Percentiles rank a stretch among this genome's conserved stretches.
Conservation (phyloP, 2,329 filamentous ascomycete species). For the Fusarium gaditjirri region DNA sequence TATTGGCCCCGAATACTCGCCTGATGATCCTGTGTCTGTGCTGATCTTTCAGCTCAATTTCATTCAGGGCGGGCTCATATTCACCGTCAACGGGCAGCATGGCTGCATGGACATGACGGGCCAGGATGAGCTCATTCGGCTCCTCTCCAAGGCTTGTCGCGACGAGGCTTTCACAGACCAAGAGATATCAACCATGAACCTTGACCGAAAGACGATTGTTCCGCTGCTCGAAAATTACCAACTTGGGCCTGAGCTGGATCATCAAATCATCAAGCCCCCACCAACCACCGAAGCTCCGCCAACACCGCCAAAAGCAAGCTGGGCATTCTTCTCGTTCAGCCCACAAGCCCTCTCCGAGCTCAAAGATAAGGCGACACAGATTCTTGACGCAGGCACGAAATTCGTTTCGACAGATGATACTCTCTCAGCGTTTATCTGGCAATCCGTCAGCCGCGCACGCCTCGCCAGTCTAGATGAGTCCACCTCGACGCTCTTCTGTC, state of each 20-base stretch:
- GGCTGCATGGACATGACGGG: slow-evolving; percentile 62
- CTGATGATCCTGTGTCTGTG: slow-evolving; percentile 49
- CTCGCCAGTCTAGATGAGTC: slow-evolving; percentile 45
- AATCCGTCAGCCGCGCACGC: slow-evolving; percentile 55
- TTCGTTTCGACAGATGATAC: slow-evolving; percentile 66
- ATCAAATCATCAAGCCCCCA: slow-evolving; percentile 47
- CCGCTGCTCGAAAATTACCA: slow-evolving; percentile 53
- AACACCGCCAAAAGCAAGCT: slow-evolving; percentile 47
- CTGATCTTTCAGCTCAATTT: slow-evolving; percentile 61
- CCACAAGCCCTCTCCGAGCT: slow-evolving; percentile 50
- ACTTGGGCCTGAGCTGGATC: slow-evolving; percentile 49
- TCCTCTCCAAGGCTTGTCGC: slow-evolving; percentile 61
- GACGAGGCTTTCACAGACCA: slow-evolving; percentile 56
- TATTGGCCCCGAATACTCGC: slow-evolving; percentile 35
- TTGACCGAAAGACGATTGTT: slow-evolving; percentile 51
- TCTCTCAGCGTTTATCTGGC: slow-evolving; percentile 63
- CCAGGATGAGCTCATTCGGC: slow-evolving; percentile 56
- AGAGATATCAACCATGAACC: slow-evolving; percentile 57
- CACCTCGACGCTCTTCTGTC: slow-evolving; percentile 51
- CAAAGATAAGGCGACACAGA: slow-evolving; percentile 52
- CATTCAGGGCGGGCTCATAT: slow-evolving; percentile 59
- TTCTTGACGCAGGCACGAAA: neutral
- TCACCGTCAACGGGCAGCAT: slow-evolving; percentile 62
- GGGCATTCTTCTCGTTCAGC: slow-evolving; percentile 59
- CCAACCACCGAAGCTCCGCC: slow-evolving; percentile 23